Evolutionary conservation across 768 basidiomycete species (phyloP).

Genomic region (Collybiopsis luxurians): DNA sequence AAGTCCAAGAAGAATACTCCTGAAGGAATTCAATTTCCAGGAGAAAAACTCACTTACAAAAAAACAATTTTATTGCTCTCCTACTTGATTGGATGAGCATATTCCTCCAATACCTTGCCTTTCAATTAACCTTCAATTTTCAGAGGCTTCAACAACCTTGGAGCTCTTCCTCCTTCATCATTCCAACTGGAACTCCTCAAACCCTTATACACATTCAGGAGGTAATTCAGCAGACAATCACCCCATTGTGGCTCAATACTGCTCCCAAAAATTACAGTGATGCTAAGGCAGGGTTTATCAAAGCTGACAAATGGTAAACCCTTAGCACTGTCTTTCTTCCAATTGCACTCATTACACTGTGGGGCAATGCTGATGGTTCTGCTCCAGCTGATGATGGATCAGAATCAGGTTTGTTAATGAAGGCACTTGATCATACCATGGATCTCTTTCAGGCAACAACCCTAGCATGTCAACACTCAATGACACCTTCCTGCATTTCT

Average conservation of each 20-base stretch:
- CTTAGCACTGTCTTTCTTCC: slow-evolving; percentile 29
- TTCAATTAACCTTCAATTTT: neutral
- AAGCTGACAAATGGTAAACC: slow-evolving; percentile 34
- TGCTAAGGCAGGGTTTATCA: slow-evolving; percentile 26
- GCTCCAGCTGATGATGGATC: neutral
- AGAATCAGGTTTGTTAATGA: neutral
- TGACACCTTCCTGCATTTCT: neutral
- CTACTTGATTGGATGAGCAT: slow-evolving; percentile 1
- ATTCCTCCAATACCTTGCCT: no score
- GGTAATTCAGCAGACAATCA: slow-evolving; percentile 19
- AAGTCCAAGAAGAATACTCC: neutral
- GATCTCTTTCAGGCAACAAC: slow-evolving; percentile 17
- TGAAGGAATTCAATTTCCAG: neutral
- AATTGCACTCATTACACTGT: slow-evolving; percentile 28
- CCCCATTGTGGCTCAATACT: slow-evolving; percentile 24
- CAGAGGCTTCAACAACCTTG: neutral
- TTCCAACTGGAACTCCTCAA: neutral
- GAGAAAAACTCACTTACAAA: neutral
- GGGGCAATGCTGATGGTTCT: slow-evolving; percentile 16
- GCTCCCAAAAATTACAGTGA: slow-evolving; percentile 27
- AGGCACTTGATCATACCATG: slow-evolving; percentile 23
- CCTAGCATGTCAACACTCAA: slow-evolving; percentile 13
- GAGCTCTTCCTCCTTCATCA: neutral
- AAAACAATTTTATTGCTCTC: slow-evolving; percentile 2
- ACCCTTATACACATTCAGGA: slow-evolving; percentile 14